A percentile compares a stretch with the other conserved stretches of the same genome.
Conservation (phyloP, 108 stramenopile genomes). For the Nitzschia sp. region DNA sequence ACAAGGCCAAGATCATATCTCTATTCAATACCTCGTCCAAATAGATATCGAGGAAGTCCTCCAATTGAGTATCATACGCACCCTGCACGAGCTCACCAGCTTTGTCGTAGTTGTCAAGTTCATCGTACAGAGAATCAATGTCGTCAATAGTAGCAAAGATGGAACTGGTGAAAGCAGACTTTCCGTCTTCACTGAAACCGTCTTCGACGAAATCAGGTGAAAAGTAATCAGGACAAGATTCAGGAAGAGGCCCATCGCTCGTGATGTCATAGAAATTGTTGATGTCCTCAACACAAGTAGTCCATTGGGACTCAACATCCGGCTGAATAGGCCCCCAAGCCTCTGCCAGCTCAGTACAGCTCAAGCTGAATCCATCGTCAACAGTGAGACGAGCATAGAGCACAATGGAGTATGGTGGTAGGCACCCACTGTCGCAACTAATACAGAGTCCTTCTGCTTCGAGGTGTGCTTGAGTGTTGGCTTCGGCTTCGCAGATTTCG, state of each 20-base stretch:
- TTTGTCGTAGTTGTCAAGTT: slow-evolving; percentile 21
- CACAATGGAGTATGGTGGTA: slow-evolving; percentile 44
- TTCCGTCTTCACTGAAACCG: slow-evolving; percentile 16
- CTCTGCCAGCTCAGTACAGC: slow-evolving; percentile 33
- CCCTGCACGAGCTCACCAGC: slow-evolving; percentile 27
- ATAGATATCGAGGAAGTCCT: slow-evolving; percentile 38
- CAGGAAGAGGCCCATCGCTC: neutral
- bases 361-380: slow-evolving; percentile 21
- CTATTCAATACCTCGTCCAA: slow-evolving; percentile 20
- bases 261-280: slow-evolving; percentile 3
- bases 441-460: slow-evolving; percentile 31
- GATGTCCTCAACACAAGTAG: slow-evolving; percentile 26
- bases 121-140: slow-evolving; percentile 37
- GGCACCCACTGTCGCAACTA: slow-evolving; percentile 28
- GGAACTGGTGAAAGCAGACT: slow-evolving; percentile 34
- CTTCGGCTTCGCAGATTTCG: slow-evolving; percentile 36
- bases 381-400: slow-evolving; percentile 38
- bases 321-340: slow-evolving; percentile 31
- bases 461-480: slow-evolving; percentile 30
- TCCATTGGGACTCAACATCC: slow-evolving; percentile 13
- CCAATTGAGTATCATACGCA: slow-evolving; percentile 44
- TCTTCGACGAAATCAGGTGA: slow-evolving; percentile 38
- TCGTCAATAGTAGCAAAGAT: slow-evolving; percentile 39
- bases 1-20: slow-evolving; percentile 47
- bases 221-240: slow-evolving; percentile 31